Evolutionary conservation across 257 asterid species (phyloP).

Genomic region (Haberlea rhodopensis): DNA sequence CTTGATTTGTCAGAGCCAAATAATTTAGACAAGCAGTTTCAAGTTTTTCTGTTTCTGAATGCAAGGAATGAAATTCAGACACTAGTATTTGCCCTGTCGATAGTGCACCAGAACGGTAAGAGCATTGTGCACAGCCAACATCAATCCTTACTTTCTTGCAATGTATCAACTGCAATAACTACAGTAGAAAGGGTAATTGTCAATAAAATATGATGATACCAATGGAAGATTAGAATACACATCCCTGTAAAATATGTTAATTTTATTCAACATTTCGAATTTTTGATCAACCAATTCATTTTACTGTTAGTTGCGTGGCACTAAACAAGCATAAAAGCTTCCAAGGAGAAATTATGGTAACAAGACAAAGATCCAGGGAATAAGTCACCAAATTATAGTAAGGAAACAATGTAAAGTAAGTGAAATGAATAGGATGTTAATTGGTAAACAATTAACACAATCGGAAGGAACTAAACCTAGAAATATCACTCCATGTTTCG

Average conservation of each 20-base stretch:
- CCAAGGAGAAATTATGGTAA: neutral
- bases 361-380: neutral
- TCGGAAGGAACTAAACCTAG: neutral
- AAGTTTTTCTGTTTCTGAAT: conserved; percentile 67
- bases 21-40: conserved; percentile 66
- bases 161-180: conserved; percentile 60
- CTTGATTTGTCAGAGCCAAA: conserved; percentile 84
- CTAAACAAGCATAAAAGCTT: neutral
- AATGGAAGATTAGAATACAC: conserved; percentile 6
- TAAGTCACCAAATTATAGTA: conserved; percentile 9
- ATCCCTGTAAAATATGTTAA: neutral
- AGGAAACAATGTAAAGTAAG: conserved; percentile 14
- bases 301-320: conserved; percentile 15
- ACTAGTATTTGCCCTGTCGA: conserved; percentile 85
- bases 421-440: neutral
- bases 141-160: conserved; percentile 80
- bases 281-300: neutral
- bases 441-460: neutral
- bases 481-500: neutral
- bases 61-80: conserved; percentile 82
- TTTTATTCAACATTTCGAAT: neutral
- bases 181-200: conserved; percentile 9
- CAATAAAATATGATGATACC: neutral
- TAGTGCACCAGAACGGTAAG: conserved; percentile 93
- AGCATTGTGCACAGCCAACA: conserved; percentile 71